Evolutionary conservation across 73 alveolate genomes (phyloP).

Genomic region (Paraurostyla sp.): DNA sequence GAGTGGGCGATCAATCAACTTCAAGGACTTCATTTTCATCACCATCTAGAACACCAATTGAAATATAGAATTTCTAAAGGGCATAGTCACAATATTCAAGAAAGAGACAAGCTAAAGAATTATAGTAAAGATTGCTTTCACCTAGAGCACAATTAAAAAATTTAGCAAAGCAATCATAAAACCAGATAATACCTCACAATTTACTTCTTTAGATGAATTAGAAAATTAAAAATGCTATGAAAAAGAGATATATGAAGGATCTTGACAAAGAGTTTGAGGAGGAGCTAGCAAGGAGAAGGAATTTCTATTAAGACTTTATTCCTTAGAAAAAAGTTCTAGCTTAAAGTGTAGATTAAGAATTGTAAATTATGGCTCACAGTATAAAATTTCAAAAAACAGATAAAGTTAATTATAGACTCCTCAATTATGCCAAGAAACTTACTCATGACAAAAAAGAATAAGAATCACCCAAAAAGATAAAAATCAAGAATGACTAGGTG

Average conservation of each 20-base stretch:
- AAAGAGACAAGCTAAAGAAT: too few species aligned
- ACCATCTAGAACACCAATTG: background rate
- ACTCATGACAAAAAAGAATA: conserved; percentile 18
- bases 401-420: background rate
- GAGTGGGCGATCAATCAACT: background rate
- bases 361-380: background rate
- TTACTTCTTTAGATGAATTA: background rate
- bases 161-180: too few species aligned
- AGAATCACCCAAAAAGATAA: conserved; percentile 32
- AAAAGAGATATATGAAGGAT: background rate
- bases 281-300: background rate
- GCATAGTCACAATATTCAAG: too few species aligned
- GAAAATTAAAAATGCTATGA: background rate
- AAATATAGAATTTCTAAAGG: too few species aligned
- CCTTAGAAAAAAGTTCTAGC: background rate
- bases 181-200: conserved; percentile 21
- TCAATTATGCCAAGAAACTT: conserved; percentile 18
- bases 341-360: background rate
- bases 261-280: background rate
- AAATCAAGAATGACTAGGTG: background rate
- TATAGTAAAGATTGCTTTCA: too few species aligned
- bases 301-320: background rate
- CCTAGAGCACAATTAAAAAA: too few species aligned
- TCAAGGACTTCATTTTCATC: background rate
- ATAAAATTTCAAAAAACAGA: background rate